Evolutionary conservation across 202 grass and related monocot genomes (phyloP), one percentile per base, ranked within the genome.

Genomic region (Digitaria exilis): DNA sequence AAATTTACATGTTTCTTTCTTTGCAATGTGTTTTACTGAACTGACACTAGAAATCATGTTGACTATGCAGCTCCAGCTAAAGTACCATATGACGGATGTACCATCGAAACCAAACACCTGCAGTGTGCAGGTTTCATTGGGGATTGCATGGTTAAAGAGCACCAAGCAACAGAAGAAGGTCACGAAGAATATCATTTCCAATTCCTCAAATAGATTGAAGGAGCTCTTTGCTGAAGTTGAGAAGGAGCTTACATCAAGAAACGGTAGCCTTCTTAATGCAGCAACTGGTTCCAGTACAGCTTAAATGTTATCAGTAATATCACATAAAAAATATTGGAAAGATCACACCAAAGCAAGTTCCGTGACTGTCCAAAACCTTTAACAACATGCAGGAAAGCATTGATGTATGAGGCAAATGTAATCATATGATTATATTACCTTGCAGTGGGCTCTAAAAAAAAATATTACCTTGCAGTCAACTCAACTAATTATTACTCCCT

Each of bases 91-190:
- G 67, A 70, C 42, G 16, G 78, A 91, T 35, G 10, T 89, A n/a
- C 69, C 81, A 0, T 69, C 75, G 4, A 91, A 91, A 80, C 59
- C 82, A 77, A 94, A 87, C 65, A 86, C 81, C 28, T 89, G 89
- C 70, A 87, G 28, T 63, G 67, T 89, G 37, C 84, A 86, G 15
- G 65, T 90, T 48, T 90, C 81, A 31, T 58, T 92, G 71, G 92
- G 89, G 54, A 92, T 94, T 90, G 84, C 71, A 26, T 92, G 92
- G 92, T 75, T 92, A 35, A 91, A 92, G 82, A 92, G 75, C 71
- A 90, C 82, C 79, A 92, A 90, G 74, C 87, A 92, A 45, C 87
- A 92, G 60, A 94, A 94, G 85, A 90, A 84, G 85, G 45, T 92
- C 66, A 85, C 87, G 3, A 91, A 92, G 82, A 92, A 77, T 77